Conservation (phyloP, 78 protist genomes). For the Speleostelium caveatum region DNA sequence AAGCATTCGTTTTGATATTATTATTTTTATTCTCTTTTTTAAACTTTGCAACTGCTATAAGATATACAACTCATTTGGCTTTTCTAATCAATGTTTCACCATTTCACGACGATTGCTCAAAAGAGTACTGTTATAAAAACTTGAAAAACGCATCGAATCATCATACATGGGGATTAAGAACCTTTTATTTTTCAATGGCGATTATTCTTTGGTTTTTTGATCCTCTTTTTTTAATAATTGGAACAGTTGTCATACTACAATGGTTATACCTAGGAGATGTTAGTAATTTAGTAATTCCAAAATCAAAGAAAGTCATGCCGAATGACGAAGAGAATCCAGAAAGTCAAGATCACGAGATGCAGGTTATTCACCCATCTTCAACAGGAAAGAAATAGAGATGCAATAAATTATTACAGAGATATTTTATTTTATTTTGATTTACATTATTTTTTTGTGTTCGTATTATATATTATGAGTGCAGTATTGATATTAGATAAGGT, state of each 20-base stretch:
- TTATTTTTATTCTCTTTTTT: conserved; percentile 48
- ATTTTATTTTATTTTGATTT: too few species aligned
- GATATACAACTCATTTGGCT: conserved; percentile 55
- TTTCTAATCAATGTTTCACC: conserved; percentile 39
- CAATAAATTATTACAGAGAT: too few species aligned
- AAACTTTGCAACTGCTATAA: conserved; percentile 38
- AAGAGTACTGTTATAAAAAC: conserved; percentile 23
- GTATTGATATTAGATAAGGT: too few species aligned
- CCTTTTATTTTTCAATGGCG: conserved; percentile 48
- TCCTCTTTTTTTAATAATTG: conserved; percentile 38
- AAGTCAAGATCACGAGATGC: too few species aligned
- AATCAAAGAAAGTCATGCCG: conserved; percentile 7
- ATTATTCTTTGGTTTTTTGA: conserved; percentile 67
- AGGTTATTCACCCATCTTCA: too few species aligned
- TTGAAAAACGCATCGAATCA: conserved; percentile 36
- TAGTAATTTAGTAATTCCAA: conserved; percentile 35
- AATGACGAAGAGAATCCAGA: too few species aligned
- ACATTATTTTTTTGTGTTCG: too few species aligned
- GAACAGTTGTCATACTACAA: background rate
- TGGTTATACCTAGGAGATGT: conserved; percentile 64
- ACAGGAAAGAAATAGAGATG: too few species aligned
- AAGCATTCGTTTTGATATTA: conserved; percentile 37
- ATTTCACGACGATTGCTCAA: conserved; percentile 17
- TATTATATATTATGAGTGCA: too few species aligned
- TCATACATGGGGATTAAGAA: conserved; percentile 47